Percentiles rank a stretch among this genome's conserved stretches.
phyloP scores from a whole-genome alignment of 495 filamentous ascomycete species.

The Xanthoparmelia taractica region DNA sequence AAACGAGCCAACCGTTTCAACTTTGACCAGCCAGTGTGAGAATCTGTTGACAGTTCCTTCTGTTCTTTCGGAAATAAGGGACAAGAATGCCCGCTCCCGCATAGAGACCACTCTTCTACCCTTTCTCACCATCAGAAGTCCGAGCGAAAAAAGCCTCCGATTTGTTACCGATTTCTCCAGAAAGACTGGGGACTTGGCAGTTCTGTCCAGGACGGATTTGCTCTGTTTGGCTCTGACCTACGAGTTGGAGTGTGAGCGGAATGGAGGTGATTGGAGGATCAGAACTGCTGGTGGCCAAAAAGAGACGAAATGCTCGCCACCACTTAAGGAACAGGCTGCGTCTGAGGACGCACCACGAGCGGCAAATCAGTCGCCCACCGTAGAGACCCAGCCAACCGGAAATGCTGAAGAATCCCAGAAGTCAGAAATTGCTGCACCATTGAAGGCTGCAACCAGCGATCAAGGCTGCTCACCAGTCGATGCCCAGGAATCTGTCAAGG shows the following conservation, averaged over 20 bases:
- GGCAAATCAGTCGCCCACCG: neutral
- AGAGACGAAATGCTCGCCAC: slow-evolving; percentile 17
- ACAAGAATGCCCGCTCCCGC: slow-evolving; percentile 70
- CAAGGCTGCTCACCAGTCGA: neutral
- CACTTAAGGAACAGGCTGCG: slow-evolving; percentile 11
- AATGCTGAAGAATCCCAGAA: neutral
- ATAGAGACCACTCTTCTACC: slow-evolving; percentile 76
- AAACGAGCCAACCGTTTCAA: slow-evolving; percentile 74
- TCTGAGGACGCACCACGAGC: slow-evolving; percentile 1
- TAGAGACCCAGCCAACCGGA: neutral
- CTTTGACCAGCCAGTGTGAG: slow-evolving; percentile 65
- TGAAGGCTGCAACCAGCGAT: neutral
- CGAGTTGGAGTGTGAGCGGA: slow-evolving; percentile 78
- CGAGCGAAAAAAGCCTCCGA: slow-evolving; percentile 65
- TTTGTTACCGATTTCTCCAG: slow-evolving; percentile 78
- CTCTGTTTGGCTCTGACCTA: slow-evolving; percentile 85
- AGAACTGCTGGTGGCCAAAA: slow-evolving; percentile 72
- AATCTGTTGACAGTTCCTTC: slow-evolving; percentile 77
- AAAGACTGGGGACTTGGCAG: slow-evolving; percentile 80
- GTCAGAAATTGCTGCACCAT: neutral
- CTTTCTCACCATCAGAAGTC: slow-evolving; percentile 70
- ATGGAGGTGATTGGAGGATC: slow-evolving; percentile 75
- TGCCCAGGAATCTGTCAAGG: neutral
- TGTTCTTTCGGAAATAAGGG: slow-evolving; percentile 80
- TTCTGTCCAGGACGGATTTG: slow-evolving; percentile 81